Evolutionary conservation across 2,329 filamentous ascomycete genomes (phyloP).

Genomic region (Nemania sp.): DNA sequence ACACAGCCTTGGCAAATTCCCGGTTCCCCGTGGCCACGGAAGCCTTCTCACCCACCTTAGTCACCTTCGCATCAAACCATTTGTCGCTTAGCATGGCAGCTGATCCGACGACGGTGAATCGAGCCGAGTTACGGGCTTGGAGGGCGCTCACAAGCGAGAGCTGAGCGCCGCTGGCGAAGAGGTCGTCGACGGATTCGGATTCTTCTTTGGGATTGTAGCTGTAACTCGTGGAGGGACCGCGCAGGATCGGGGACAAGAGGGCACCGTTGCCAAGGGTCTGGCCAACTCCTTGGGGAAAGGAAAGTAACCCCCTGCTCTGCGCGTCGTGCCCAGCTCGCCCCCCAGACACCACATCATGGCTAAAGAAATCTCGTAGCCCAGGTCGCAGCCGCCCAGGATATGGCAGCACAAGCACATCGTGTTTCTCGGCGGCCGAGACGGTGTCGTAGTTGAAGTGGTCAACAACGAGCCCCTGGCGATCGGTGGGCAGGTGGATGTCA

Average conservation of each 20-base stretch:
- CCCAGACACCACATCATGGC: conserved; percentile 54
- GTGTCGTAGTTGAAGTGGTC: conserved; percentile 96
- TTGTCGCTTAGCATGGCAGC: conserved; percentile 84
- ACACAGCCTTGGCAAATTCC: conserved; percentile 81
- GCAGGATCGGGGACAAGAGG: conserved; percentile 78
- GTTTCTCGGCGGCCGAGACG: conserved; percentile 73
- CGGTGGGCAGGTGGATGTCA: conserved; percentile 83
- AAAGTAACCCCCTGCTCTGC: conserved; percentile 58
- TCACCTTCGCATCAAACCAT: conserved; percentile 84
- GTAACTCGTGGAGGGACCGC: conserved; percentile 84
- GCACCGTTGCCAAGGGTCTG: conserved; percentile 79
- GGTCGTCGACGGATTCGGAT: conserved; percentile 70
- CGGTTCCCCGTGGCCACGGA: conserved; percentile 72
- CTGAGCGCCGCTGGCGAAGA: conserved; percentile 83
- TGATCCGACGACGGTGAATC: conserved; percentile 82
- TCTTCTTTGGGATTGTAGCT: conserved; percentile 94
- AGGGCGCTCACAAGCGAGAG: conserved; percentile 81
- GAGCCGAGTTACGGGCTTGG: conserved; percentile 91
- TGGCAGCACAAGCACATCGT: conserved; percentile 84
- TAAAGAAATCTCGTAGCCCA: conserved; percentile 79
- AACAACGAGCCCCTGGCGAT: conserved; percentile 82
- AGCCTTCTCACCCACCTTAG: conserved; percentile 56
- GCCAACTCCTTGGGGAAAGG: conserved; percentile 80
- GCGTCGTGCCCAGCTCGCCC: conserved; percentile 32
- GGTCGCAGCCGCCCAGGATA: conserved; percentile 66